Conservation (phyloP, 805 yeast genomes). For the Kockiozyma suomiensis region DNA sequence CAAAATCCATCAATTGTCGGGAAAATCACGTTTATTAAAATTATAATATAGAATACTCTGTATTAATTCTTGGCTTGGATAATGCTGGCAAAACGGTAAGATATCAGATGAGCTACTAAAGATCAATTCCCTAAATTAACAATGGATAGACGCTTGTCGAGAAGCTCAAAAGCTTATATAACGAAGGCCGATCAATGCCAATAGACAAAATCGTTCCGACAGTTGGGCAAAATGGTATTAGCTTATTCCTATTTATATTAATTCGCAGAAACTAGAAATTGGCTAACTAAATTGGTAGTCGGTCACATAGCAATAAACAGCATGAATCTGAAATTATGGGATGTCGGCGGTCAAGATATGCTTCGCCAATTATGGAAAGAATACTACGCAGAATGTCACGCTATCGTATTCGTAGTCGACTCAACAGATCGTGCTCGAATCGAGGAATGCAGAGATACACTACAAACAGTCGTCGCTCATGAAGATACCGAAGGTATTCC, state of each 20-base stretch:
- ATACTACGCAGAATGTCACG: slow-evolving; percentile 85
- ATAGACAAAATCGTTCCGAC: slow-evolving; percentile 78
- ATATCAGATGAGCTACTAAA: too few species aligned
- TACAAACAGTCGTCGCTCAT: slow-evolving; percentile 56
- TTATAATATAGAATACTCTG: slow-evolving; percentile 58
- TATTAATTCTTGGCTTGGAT: slow-evolving; percentile 84
- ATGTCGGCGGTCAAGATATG: slow-evolving; percentile 92
- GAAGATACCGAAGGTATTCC: slow-evolving; percentile 79
- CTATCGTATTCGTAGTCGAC: slow-evolving; percentile 88
- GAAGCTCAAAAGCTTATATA: slow-evolving; percentile 59
- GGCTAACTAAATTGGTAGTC: slow-evolving; percentile 43
- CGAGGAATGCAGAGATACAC: slow-evolving; percentile 74
- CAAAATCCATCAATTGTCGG: too few species aligned
- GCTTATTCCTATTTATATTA: too few species aligned
- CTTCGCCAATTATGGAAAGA: slow-evolving; percentile 83
- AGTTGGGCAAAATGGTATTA: slow-evolving; percentile 82
- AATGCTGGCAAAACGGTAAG: slow-evolving; percentile 87
- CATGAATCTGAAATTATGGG: slow-evolving; percentile 78
- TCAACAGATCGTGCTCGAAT: slow-evolving; percentile 82
- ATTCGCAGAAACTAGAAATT: too few species aligned
- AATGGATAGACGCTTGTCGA: slow-evolving; percentile 61
- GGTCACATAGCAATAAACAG: slow-evolving; percentile 47
- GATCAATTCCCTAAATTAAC: not conserved
- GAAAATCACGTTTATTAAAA: too few species aligned
- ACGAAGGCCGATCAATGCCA: slow-evolving; percentile 33